Percentiles rank a stretch among this genome's conserved stretches.
phyloP scores from a whole-genome alignment of 2,329 filamentous ascomycete genomes.

The Lachnellula cervina region DNA sequence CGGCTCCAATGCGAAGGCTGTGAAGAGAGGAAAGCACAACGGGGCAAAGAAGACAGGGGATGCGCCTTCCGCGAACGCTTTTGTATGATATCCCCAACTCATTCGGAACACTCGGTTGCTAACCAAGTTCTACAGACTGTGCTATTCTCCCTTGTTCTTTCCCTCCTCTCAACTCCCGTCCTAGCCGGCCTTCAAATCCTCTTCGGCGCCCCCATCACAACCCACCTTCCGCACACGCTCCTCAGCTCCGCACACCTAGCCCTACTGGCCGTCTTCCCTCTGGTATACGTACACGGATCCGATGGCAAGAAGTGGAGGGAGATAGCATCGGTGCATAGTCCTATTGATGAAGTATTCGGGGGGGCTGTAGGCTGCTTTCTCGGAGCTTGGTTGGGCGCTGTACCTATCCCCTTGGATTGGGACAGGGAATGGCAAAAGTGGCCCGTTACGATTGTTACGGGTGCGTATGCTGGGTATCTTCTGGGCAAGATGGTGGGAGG shows the following conservation, averaged over 20 bases:
- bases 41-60: slow-evolving; percentile 47
- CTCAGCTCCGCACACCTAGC: slow-evolving; percentile 79
- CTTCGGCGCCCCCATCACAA: slow-evolving; percentile 86
- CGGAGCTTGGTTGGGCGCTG: slow-evolving; percentile 88
- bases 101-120: neutral
- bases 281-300: slow-evolving; percentile 83
- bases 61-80: slow-evolving; percentile 4
- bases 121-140: slow-evolving; percentile 48
- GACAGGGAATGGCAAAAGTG: slow-evolving; percentile 99
- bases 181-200: slow-evolving; percentile 61
- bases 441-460: slow-evolving; percentile 85
- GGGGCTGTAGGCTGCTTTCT: slow-evolving; percentile 70
- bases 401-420: slow-evolving; percentile 96
- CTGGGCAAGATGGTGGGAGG: slow-evolving; percentile 61
- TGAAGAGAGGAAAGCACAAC: slow-evolving; percentile 48
- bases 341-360: slow-evolving; percentile 81
- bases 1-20: slow-evolving; percentile 39
- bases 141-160: slow-evolving; percentile 61
- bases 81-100: slow-evolving; percentile 2
- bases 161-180: slow-evolving; percentile 44
- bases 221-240: slow-evolving; percentile 71
- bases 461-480: slow-evolving; percentile 73
- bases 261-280: slow-evolving; percentile 69
- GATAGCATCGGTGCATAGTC: slow-evolving; percentile 61
- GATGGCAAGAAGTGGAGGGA: slow-evolving; percentile 66